phyloP scores from a whole-genome alignment of 176 grass and related monocot genomes.

The Oropetium thomaeum region DNA sequence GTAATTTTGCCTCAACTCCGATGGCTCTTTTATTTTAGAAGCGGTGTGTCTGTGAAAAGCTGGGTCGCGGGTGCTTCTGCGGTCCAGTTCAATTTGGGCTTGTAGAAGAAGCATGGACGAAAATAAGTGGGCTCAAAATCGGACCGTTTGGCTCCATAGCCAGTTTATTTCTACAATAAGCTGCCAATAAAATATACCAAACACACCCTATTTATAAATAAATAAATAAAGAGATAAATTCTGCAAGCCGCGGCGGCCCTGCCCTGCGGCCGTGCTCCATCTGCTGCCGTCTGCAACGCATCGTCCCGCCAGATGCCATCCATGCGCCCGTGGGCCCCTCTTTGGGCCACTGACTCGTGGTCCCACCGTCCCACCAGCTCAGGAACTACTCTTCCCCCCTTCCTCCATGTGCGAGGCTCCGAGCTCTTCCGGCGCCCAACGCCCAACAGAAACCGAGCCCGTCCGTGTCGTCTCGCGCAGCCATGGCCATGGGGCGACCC shows the following conservation, averaged over 20 bases:
- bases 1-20: no score
- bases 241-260: background rate
- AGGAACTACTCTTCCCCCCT: background rate
- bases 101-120: no score
- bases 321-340: constrained; percentile 1
- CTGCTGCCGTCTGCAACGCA: background rate
- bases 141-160: no score
- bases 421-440: background rate
- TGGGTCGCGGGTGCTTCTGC: no score
- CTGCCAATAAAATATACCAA: no score
- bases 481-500: constrained; percentile 22
- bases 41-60: no score
- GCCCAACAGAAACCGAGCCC: constrained; percentile 9
- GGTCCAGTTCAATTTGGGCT: no score
- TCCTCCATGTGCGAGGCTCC: background rate
- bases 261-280: background rate
- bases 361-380: background rate
- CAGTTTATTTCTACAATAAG: no score
- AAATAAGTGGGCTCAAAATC: no score
- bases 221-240: background rate
- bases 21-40: no score
- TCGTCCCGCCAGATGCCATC: constrained; percentile 26
- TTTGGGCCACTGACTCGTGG: background rate
- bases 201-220: no score
- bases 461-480: background rate